Evolutionary conservation across 176 grass and related monocot genomes (phyloP).

Genomic region (Avena insularis): DNA sequence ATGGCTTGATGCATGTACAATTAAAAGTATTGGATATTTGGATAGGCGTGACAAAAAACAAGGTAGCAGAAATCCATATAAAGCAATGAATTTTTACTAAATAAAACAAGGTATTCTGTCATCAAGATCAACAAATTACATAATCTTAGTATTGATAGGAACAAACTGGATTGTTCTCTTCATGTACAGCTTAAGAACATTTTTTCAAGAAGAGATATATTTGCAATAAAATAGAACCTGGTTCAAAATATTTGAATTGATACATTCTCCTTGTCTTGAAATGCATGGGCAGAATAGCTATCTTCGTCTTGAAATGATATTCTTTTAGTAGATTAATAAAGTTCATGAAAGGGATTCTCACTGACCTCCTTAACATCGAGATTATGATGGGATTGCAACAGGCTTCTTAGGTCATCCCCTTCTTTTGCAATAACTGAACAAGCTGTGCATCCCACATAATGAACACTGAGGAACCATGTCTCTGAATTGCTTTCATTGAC

Average conservation of each 20-base stretch:
- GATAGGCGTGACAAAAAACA: slow-evolving; percentile 30
- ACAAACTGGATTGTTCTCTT: slow-evolving; percentile 25
- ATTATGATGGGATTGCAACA: slow-evolving; percentile 68
- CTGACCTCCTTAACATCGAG: slow-evolving; percentile 68
- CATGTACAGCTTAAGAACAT: slow-evolving; percentile 30
- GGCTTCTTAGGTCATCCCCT: slow-evolving; percentile 66
- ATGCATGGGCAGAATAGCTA: slow-evolving; percentile 37
- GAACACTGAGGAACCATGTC: slow-evolving; percentile 69
- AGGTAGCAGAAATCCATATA: slow-evolving; percentile 12
- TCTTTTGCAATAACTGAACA: slow-evolving; percentile 76
- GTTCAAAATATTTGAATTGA: slow-evolving; percentile 6
- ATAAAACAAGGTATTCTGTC: slow-evolving; percentile 27
- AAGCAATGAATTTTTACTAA: slow-evolving; percentile 24
- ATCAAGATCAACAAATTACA: slow-evolving; percentile 32
- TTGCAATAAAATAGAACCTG: slow-evolving; percentile 36
- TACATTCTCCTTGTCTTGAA: slow-evolving; percentile 31
- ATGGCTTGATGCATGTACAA: slow-evolving; percentile 26
- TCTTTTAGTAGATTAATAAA: slow-evolving; percentile 23
- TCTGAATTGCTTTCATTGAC: slow-evolving; percentile 47
- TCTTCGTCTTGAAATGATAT: neutral
- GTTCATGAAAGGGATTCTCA: slow-evolving; percentile 34
- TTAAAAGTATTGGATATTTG: slow-evolving; percentile 7
- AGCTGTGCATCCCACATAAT: slow-evolving; percentile 71
- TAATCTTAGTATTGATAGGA: slow-evolving; percentile 14
- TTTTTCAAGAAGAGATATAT: slow-evolving; percentile 33